A percentile compares a stretch with the other conserved stretches of the same genome.
These are phyloP conservation scores for Geotrichum candidum DNA, from an alignment of 1,139 yeast genomes.

Conservation along the genomic window DNA sequence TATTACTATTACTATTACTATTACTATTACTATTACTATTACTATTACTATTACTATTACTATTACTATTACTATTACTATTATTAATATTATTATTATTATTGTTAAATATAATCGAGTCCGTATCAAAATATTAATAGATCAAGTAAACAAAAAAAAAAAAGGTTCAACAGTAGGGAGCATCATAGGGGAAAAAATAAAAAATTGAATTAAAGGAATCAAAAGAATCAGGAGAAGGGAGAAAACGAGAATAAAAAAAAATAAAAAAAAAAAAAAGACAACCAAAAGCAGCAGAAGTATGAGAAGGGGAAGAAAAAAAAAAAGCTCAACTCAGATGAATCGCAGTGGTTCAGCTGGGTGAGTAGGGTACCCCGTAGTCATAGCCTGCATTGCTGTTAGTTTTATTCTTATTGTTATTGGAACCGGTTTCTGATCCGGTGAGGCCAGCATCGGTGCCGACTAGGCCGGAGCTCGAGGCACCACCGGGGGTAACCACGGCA, in stretches of 20 bases:
- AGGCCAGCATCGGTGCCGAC: neutral
- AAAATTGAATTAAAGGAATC: neutral
- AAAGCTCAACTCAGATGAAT: neutral
- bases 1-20: no score
- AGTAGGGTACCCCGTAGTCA: neutral
- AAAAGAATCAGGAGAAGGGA: neutral
- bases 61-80: no score
- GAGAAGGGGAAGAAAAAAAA: neutral
- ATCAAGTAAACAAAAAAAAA: neutral
- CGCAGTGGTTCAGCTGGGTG: neutral
- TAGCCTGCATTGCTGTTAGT: neutral
- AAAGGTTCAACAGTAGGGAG: neutral
- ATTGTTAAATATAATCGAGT: neutral
- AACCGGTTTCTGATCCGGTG: neutral
- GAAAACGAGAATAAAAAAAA: neutral
- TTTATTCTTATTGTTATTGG: neutral
- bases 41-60: no score
- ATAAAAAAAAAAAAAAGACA: neutral
- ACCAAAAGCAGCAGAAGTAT: neutral
- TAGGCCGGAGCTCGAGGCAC: neutral
- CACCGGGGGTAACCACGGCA: neutral
- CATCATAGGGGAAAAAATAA: neutral
- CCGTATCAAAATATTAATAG: neutral
- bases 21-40: no score
- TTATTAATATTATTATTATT: no score